A percentile compares a stretch with the other conserved stretches of the same genome.
Conservation (phyloP, 2,329 filamentous ascomycete species). For the Hirsutella minnesotensis region DNA sequence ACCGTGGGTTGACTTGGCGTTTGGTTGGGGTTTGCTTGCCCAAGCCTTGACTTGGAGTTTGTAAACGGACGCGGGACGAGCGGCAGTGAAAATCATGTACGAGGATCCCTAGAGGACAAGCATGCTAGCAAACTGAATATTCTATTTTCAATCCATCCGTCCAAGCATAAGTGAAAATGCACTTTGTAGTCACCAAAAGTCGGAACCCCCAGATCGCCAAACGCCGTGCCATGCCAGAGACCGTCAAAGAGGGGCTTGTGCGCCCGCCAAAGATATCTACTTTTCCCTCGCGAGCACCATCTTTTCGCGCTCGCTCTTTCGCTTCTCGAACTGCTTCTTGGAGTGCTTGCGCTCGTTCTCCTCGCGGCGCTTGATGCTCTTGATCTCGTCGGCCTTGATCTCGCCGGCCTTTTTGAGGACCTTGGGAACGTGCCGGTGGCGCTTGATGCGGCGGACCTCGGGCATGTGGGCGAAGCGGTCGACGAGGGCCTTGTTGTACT, state of each 20-base stretch:
- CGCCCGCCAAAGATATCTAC: conserved; percentile 20
- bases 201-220: neutral
- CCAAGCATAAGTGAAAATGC: too few relatives aligned
- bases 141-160: too few relatives aligned
- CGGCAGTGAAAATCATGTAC: too few relatives aligned
- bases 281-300: conserved; percentile 63
- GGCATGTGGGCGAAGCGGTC: conserved; percentile 90
- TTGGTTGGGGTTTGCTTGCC: too few relatives aligned
- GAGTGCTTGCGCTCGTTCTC: conserved; percentile 92
- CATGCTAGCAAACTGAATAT: too few relatives aligned
- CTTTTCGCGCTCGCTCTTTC: conserved; percentile 79
- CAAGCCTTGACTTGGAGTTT: too few relatives aligned
- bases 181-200: too few relatives aligned
- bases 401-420: conserved; percentile 90
- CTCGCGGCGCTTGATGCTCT: conserved; percentile 76
- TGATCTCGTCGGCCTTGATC: conserved; percentile 86
- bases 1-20: neutral
- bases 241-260: neutral
- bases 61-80: too few relatives aligned
- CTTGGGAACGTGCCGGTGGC: conserved; percentile 85
- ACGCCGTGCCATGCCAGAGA: neutral
- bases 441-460: conserved; percentile 79
- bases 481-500: conserved; percentile 81
- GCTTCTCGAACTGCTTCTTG: conserved; percentile 65
- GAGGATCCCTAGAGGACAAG: too few relatives aligned